A percentile compares a stretch with the other conserved stretches of the same genome.
These are phyloP conservation scores for Spinacia oleracea DNA, from an alignment of 179 eudicot genomes.

Conservation along the genomic window DNA sequence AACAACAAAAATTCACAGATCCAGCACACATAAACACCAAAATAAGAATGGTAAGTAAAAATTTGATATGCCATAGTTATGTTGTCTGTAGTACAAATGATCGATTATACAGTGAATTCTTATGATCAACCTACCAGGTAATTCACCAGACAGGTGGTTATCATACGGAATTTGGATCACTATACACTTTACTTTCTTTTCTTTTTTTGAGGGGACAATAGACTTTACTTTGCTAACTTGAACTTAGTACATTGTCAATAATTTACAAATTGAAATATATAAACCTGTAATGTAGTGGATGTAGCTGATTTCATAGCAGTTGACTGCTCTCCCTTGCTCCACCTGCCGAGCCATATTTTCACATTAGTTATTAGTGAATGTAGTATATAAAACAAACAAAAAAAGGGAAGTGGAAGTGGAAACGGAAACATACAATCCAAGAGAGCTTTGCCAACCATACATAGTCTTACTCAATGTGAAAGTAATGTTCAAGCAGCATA, in stretches of 20 bases:
- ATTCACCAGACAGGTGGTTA: neutral
- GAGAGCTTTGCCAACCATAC: neutral
- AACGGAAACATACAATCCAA: neutral
- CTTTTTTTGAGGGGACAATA: too few species aligned
- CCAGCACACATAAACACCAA: neutral
- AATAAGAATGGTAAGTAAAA: neutral
- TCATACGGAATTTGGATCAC: neutral
- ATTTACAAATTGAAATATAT: neutral
- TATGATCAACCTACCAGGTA: neutral
- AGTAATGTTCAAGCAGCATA: neutral
- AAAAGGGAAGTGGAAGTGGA: neutral
- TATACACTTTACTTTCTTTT: neutral
- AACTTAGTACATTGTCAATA: neutral
- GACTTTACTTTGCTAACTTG: neutral
- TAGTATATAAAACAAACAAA: neutral
- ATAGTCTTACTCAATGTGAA: neutral
- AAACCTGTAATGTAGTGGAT: slow-evolving; percentile 61
- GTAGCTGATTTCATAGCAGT: slow-evolving; percentile 84
- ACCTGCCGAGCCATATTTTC: slow-evolving; percentile 36
- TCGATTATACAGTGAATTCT: neutral
- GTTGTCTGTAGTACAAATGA: neutral
- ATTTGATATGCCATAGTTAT: neutral
- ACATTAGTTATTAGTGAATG: neutral
- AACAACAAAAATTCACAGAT: neutral
- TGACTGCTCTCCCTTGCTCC: slow-evolving; percentile 98